Evolutionary conservation across 1,284 basidiomycete genomes (phyloP).

Genomic region (Mixia osmundae): DNA sequence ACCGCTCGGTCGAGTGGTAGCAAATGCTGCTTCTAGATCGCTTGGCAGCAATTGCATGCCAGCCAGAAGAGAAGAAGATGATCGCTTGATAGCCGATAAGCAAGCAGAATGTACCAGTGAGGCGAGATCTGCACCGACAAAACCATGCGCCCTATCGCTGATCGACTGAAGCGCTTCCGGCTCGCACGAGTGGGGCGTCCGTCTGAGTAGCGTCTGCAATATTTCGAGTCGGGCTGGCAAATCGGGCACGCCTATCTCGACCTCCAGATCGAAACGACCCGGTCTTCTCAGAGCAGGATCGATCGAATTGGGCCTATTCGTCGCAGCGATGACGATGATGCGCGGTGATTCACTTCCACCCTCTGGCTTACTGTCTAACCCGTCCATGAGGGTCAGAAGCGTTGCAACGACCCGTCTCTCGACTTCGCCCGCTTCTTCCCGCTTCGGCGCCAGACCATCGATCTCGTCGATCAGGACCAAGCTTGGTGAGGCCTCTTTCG

Average conservation of each 20-base stretch:
- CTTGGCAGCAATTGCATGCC: slow-evolving; percentile 17
- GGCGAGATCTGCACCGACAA: slow-evolving; percentile 85
- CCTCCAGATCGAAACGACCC: slow-evolving; percentile 85
- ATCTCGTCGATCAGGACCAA: slow-evolving; percentile 93
- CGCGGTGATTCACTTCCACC: slow-evolving; percentile 29
- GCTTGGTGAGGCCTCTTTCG: slow-evolving; percentile 44
- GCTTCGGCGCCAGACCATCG: slow-evolving; percentile 71
- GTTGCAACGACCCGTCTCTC: slow-evolving; percentile 91
- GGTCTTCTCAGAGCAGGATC: slow-evolving; percentile 86
- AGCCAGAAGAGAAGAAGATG: slow-evolving; percentile 29
- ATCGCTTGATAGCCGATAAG: slow-evolving; percentile 62
- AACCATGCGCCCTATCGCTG: slow-evolving; percentile 70
- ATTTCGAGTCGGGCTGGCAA: slow-evolving; percentile 58
- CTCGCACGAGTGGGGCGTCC: slow-evolving; percentile 51
- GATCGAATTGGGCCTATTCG: slow-evolving; percentile 89
- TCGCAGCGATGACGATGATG: slow-evolving; percentile 89
- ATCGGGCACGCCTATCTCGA: slow-evolving; percentile 90
- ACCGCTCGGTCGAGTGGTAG: slow-evolving; percentile 65
- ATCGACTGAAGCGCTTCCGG: slow-evolving; percentile 37
- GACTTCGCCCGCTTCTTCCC: slow-evolving; percentile 76
- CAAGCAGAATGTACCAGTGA: slow-evolving; percentile 85
- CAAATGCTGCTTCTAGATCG: slow-evolving; percentile 50
- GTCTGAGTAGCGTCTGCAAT: slow-evolving; percentile 50
- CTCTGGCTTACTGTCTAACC: slow-evolving; percentile 37
- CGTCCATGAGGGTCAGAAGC: slow-evolving; percentile 81